Conservation (phyloP, 2,329 filamentous ascomycete genomes). For the Colletotrichum nymphaeae region DNA sequence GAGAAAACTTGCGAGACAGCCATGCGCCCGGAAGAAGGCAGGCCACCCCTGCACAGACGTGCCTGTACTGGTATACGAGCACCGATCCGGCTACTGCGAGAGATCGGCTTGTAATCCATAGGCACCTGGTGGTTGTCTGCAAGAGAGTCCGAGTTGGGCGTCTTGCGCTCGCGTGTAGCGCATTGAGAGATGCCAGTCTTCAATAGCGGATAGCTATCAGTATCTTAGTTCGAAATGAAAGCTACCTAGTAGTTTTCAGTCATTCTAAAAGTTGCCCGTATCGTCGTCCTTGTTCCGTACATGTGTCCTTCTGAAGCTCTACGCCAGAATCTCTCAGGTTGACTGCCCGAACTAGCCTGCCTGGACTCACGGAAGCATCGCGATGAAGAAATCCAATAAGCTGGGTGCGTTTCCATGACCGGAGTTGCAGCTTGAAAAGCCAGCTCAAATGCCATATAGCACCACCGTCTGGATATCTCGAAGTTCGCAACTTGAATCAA, state of each 20-base stretch:
- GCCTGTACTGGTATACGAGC: too few relatives aligned
- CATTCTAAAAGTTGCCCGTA: background rate
- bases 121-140: too few relatives aligned
- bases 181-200: background rate
- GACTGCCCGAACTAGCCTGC: background rate
- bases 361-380: background rate
- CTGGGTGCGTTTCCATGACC: background rate
- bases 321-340: background rate
- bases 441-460: background rate
- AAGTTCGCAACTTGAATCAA: slow-evolving; percentile 45
- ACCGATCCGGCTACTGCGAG: too few relatives aligned
- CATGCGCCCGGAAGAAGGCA: too few relatives aligned
- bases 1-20: too few relatives aligned
- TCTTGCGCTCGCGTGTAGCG: background rate
- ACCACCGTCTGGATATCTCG: background rate
- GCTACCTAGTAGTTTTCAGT: background rate
- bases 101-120: too few relatives aligned
- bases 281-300: background rate
- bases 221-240: background rate
- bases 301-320: background rate
- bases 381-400: background rate
- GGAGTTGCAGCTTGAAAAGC: background rate
- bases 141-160: background rate
- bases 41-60: too few relatives aligned
- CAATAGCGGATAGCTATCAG: background rate